Evolutionary conservation across 208 protist genomes (phyloP).

Genomic region (Leishmania mexicana): DNA sequence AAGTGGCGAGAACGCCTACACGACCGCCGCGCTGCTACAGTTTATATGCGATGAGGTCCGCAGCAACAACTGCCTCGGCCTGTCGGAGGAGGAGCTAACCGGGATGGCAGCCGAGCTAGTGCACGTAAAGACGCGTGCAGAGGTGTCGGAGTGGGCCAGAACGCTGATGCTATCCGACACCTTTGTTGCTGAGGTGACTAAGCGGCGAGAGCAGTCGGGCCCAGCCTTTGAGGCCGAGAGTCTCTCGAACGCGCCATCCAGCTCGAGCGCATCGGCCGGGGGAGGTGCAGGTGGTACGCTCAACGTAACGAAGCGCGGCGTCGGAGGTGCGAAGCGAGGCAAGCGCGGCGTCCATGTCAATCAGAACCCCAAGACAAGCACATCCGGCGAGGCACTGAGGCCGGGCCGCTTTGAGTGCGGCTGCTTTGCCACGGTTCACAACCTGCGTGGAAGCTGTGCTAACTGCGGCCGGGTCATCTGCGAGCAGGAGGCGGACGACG

Average conservation of each 20-base stretch:
- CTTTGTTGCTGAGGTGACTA: slow-evolving; percentile 70
- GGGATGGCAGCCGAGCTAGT: slow-evolving; percentile 69
- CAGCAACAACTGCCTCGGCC: slow-evolving; percentile 73
- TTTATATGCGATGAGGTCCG: slow-evolving; percentile 73
- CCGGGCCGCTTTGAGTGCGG: slow-evolving; percentile 83
- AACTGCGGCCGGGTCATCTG: slow-evolving; percentile 93
- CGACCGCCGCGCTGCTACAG: slow-evolving; percentile 29
- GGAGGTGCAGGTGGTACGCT: slow-evolving; percentile 1
- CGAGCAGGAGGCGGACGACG: slow-evolving; percentile 80
- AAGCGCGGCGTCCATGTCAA: slow-evolving; percentile 35
- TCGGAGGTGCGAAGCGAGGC: slow-evolving; percentile 12
- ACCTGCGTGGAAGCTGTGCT: slow-evolving; percentile 75
- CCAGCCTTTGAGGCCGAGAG: slow-evolving; percentile 68
- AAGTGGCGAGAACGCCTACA: slow-evolving; percentile 5
- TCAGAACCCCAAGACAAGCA: slow-evolving; percentile 24
- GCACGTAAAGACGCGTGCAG: slow-evolving; percentile 45
- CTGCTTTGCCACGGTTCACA: slow-evolving; percentile 87
- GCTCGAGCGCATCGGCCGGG: neutral
- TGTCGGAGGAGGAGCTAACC: slow-evolving; percentile 70
- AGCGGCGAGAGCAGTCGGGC: slow-evolving; percentile 51
- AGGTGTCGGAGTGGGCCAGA: slow-evolving; percentile 77
- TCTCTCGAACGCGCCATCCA: neutral
- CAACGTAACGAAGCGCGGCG: slow-evolving; percentile 17
- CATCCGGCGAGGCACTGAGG: slow-evolving; percentile 45
- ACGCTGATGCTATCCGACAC: slow-evolving; percentile 80